Evolutionary conservation across 768 basidiomycete genomes (phyloP).

Genomic region (Lactarius evosmus): DNA sequence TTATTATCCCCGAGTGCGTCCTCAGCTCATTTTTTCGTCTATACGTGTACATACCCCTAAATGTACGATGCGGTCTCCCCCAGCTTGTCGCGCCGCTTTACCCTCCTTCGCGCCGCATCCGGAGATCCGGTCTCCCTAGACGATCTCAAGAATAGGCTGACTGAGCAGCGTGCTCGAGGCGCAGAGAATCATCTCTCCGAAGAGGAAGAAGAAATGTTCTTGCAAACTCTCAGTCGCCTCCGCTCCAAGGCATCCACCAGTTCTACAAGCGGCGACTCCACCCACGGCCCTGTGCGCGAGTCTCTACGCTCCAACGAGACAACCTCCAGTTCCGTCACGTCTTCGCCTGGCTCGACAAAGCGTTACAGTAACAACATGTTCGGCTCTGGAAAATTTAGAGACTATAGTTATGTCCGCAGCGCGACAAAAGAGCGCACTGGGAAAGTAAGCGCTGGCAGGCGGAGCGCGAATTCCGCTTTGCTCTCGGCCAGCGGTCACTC

Average conservation of each 20-base stretch:
- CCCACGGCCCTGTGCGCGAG: conserved; percentile 13
- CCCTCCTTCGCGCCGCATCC: conserved; percentile 65
- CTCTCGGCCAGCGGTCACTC: conserved; percentile 15
- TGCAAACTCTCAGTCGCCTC: conserved; percentile 64
- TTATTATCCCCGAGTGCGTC: conserved; percentile 81
- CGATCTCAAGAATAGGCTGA: conserved; percentile 61
- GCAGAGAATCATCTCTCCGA: conserved; percentile 66
- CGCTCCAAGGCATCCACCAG: conserved; percentile 37
- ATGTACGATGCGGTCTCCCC: conserved; percentile 18
- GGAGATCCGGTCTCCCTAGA: conserved; percentile 66
- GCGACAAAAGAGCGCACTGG: conserved; percentile 40
- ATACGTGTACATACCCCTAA: neutral
- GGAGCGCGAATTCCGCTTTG: conserved; percentile 30
- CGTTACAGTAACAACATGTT: conserved; percentile 87
- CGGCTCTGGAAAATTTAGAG: conserved; percentile 73
- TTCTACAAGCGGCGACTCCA: conserved; percentile 29
- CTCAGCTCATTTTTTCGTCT: conserved; percentile 18
- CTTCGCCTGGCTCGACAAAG: conserved; percentile 47
- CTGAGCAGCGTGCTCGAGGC: conserved; percentile 72
- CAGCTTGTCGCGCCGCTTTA: conserved; percentile 81
- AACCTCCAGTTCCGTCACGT: conserved; percentile 39
- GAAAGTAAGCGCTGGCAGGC: conserved; percentile 39
- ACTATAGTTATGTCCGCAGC: conserved; percentile 67
- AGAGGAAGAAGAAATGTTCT: conserved; percentile 81
- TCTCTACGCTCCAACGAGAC: conserved; percentile 34